Evolutionary conservation across 306 rosid species (phyloP).

Genomic region (Luffa aegyptiaca): DNA sequence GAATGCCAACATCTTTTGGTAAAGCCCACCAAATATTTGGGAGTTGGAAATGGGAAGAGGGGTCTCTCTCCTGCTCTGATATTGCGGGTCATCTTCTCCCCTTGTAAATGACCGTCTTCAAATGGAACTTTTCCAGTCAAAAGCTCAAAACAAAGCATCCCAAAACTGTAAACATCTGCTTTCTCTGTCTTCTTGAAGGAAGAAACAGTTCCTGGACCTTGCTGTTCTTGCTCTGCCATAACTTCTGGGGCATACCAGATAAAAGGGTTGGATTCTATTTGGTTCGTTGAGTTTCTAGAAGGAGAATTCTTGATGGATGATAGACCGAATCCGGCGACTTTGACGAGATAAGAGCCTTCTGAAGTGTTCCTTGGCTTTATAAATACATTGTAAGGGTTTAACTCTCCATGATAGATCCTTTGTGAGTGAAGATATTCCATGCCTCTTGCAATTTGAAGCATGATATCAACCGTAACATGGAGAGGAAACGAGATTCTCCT

Average conservation of each 20-base stretch:
- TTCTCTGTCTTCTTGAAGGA: conserved; percentile 49
- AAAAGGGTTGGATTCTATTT: conserved; percentile 28
- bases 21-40: conserved; percentile 68
- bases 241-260: conserved; percentile 90
- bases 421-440: conserved; percentile 71
- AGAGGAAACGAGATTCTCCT: conserved; percentile 58
- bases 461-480: conserved; percentile 67
- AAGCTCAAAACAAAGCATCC: conserved; percentile 79
- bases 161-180: conserved; percentile 83
- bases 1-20: conserved; percentile 83
- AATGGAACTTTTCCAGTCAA: conserved; percentile 87
- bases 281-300: conserved; percentile 22
- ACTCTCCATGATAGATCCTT: conserved; percentile 65
- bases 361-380: conserved; percentile 49
- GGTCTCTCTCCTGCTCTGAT: conserved; percentile 88
- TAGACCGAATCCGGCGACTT: conserved; percentile 65
- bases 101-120: conserved; percentile 69
- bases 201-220: conserved; percentile 3
- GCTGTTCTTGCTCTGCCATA: conserved; percentile 46
- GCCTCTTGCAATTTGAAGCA: conserved; percentile 95
- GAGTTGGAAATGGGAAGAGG: conserved; percentile 69
- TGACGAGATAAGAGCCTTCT: conserved; percentile 68
- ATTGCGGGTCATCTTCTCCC: conserved; percentile 49
- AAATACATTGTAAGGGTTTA: conserved; percentile 53
- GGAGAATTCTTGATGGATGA: conserved; percentile 16